A percentile compares a stretch with the other conserved stretches of the same genome.
Evolutionary conservation across 106 monocot species (phyloP).

Genomic region (Allium sativum): DNA sequence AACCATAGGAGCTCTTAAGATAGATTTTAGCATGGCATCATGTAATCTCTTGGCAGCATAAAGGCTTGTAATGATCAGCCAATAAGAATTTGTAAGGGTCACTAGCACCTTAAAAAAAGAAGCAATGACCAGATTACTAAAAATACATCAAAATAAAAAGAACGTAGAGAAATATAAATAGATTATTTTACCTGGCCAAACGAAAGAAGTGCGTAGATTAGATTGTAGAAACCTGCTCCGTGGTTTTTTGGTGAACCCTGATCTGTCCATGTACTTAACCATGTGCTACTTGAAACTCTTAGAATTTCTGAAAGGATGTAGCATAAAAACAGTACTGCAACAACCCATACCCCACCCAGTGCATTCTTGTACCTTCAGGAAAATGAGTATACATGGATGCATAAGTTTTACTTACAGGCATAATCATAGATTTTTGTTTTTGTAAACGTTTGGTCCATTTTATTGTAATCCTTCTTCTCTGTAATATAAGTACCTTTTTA

Average conservation of each 20-base stretch:
- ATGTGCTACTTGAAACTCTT: constrained; percentile 90
- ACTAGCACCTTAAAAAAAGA: constrained; percentile 52
- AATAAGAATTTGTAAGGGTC: constrained; percentile 73
- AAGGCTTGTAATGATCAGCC: constrained; percentile 87
- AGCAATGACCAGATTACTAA: background rate
- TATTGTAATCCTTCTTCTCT: too few species aligned
- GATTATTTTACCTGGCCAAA: constrained; percentile 56
- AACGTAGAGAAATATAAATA: background rate
- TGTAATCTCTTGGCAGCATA: constrained; percentile 87
- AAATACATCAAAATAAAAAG: background rate
- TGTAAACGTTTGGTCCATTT: too few species aligned
- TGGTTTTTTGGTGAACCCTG: constrained; percentile 54
- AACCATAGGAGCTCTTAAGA: constrained; percentile 91
- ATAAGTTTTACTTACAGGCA: too few species aligned
- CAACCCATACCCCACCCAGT: constrained; percentile 91
- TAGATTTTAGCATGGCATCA: constrained; percentile 82
- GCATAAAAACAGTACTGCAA: constrained; percentile 56
- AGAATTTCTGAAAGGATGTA: constrained; percentile 71
- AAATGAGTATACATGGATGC: background rate
- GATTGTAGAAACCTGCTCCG: constrained; percentile 72
- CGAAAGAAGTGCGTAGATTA: constrained; percentile 76
- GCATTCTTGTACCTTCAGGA: constrained; percentile 81
- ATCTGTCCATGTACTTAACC: constrained; percentile 95
- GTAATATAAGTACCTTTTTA: too few species aligned
- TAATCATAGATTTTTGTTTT: too few species aligned